Evolutionary conservation across 352 stramenopile species (phyloP), one percentile per base, ranked within the genome.

Genomic region (Globisporangium barbulae): DNA sequence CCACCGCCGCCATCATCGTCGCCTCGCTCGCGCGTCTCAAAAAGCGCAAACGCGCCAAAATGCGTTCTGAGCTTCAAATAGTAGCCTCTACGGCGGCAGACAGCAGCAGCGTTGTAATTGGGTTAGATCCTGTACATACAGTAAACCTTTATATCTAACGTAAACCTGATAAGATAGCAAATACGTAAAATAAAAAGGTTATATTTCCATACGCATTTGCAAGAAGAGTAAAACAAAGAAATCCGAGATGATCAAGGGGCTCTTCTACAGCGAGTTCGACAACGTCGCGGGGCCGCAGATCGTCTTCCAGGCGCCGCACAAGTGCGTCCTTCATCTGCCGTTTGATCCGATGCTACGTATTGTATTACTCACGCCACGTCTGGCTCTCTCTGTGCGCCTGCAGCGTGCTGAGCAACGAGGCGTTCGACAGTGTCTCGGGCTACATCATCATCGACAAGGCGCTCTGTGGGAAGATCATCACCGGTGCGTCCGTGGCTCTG

Each of bases 231-330:
- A 15, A 13, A 3, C 9, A 45, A 39, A 12, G 25, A 57, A 58
- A 10, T 31, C 10, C 39, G 25, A 55, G 35, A 93, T 93, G 85
- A 81, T 94, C 66, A 89, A 92, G 69, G 88, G 83, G 5, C 57
- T 97, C 21, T 96, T 97, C 74, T 97, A 97, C 71, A 92, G 83
- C 72, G 90, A 97, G 74, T 97, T 97, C 65, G 88, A 97, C 79
- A 97, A 97, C 76, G 76, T 92, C 54, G 83, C 85, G 13, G 90
- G 90, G n/a, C 86, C 86, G 33, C 85, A 94, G 68, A 93, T 97
- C 71, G 79, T 96, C 53, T 96, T 95, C 72, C 89, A 97, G 66
- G 86, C 85, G 48, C 90, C 90, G 19, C 60, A 77, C 39, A 74
- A 93, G 88, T 96, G 54, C n/a, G 74, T 72, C n/a, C 19, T 45